Conservation (phyloP, 2,329 filamentous ascomycete species). For the Trichoderma polysporum region DNA sequence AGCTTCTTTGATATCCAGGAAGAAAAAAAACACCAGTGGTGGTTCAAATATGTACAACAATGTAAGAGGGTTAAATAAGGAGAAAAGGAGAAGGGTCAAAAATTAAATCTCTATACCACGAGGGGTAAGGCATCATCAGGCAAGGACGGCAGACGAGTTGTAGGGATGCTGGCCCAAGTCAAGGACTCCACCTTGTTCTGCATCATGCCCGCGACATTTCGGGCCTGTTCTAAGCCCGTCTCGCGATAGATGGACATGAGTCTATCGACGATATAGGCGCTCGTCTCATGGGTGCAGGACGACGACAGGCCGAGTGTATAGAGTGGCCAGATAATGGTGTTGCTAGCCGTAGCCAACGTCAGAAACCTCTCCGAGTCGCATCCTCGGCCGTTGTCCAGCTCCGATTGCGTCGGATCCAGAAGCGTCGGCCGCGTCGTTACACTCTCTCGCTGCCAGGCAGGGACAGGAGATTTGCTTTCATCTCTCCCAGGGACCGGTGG, state of each 20-base stretch:
- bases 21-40: neutral
- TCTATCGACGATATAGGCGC: slow-evolving; percentile 46
- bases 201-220: slow-evolving; percentile 43
- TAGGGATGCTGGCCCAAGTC: slow-evolving; percentile 30
- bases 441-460: slow-evolving; percentile 15
- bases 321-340: slow-evolving; percentile 51
- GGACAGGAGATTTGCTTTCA: slow-evolving; percentile 10
- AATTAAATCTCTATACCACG: slow-evolving; percentile 29
- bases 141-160: slow-evolving; percentile 31
- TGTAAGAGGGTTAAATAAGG: neutral
- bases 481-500: neutral
- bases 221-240: slow-evolving; percentile 47
- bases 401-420: slow-evolving; percentile 41
- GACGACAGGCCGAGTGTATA: slow-evolving; percentile 51
- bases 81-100: neutral
- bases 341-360: slow-evolving; percentile 48
- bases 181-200: slow-evolving; percentile 36
- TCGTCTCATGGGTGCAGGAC: slow-evolving; percentile 42
- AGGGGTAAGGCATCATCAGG: slow-evolving; percentile 28
- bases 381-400: slow-evolving; percentile 28
- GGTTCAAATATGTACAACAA: neutral
- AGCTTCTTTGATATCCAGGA: neutral
- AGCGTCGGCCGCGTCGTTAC: slow-evolving; percentile 37
- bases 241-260: slow-evolving; percentile 46
- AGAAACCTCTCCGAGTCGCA: slow-evolving; percentile 47